Evolutionary conservation across 1,284 basidiomycete species (phyloP).

Genomic region (Moesziomyces aphidis): DNA sequence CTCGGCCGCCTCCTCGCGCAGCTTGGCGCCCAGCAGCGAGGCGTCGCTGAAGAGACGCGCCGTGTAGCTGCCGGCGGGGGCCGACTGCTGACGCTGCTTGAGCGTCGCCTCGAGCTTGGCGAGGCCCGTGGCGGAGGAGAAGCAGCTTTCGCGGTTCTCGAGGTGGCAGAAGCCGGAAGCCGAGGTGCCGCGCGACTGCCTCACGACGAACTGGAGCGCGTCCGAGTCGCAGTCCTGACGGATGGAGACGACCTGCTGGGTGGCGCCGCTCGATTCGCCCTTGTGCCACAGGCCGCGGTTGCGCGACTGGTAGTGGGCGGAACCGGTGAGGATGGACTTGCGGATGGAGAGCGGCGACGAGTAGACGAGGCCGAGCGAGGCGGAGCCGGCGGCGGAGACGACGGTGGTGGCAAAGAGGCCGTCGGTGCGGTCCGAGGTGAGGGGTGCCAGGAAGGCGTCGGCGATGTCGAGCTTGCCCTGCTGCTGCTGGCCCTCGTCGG

Average conservation of each 20-base stretch:
- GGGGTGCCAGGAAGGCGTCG: constrained; percentile 70
- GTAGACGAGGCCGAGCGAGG: constrained; percentile 90
- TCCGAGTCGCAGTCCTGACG: constrained; percentile 93
- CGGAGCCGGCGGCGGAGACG: constrained; percentile 72
- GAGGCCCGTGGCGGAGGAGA: constrained; percentile 79
- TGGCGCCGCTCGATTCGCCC: constrained; percentile 94
- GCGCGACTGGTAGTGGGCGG: constrained; percentile 95
- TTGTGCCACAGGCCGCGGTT: constrained; percentile 94
- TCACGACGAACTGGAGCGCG: constrained; percentile 88
- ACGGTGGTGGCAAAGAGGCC: constrained; percentile 94
- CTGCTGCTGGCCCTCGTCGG: constrained; percentile 20
- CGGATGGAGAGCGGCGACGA: constrained; percentile 90
- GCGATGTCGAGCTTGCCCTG: constrained; percentile 57
- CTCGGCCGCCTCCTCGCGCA: constrained; percentile 98
- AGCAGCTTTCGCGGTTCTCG: constrained; percentile 77
- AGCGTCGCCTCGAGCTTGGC: constrained; percentile 86
- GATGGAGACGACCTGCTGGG: constrained; percentile 86
- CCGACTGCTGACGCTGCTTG: constrained; percentile 77
- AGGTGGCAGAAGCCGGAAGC: constrained; percentile 85
- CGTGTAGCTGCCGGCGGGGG: constrained; percentile 93
- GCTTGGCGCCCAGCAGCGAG: constrained; percentile 86
- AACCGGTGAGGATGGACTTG: constrained; percentile 87
- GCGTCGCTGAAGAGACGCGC: constrained; percentile 86
- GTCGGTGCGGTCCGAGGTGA: constrained; percentile 88
- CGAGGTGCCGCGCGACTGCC: constrained; percentile 78